Evolutionary conservation across 768 basidiomycete genomes (phyloP), one percentile per base, ranked within the genome.

Genomic region (Punctularia strigosozonata): DNA sequence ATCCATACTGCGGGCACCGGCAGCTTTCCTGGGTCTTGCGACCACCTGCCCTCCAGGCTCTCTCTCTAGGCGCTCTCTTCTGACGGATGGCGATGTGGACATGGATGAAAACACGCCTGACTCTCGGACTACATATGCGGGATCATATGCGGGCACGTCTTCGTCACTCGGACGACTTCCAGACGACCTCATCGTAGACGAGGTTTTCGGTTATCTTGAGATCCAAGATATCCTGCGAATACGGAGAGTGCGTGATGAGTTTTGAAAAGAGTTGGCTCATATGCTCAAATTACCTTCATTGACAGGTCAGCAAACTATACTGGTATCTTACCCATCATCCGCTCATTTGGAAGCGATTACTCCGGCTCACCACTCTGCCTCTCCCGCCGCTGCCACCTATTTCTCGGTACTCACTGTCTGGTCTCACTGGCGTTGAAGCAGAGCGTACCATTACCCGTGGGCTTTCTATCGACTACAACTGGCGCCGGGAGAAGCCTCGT

Each of bases 301-400:
- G 22, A 22, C 18, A 80, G 81, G 71, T 75, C 22, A 73, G 66
- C 60, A 75, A 66, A 46, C 50, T 66, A 3, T 75, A 75, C 47
- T 80, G 71, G 48, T 54, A 74, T 22, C 62, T 83, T 42, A 80
- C 78, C 0, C 76, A 81, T 41, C 72, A 81, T 45, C 70, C 78
- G 14, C 57, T 72, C 33, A 73, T 82, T 28, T 83, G 81, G 81
- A 79, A 76, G 52, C 69, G 70, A 14, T 72, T 78, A 43, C 58
- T 83, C 42, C 53, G 59, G 28, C 53, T 58, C n/a, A 61, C 79
- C 44, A 62, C 63, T 19, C 60, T 76, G n/a, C 75, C 73, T 6
- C 56, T 77, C 14, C 71, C 78, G 4, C 75, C 75, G 4, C 56
- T 79, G 4, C 75, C 77, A 2, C 79, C 79, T 0, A 75, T 74